Conservation (phyloP, 192 early-diverging fungal genomes). For the Gonapodya prolifera region DNA sequence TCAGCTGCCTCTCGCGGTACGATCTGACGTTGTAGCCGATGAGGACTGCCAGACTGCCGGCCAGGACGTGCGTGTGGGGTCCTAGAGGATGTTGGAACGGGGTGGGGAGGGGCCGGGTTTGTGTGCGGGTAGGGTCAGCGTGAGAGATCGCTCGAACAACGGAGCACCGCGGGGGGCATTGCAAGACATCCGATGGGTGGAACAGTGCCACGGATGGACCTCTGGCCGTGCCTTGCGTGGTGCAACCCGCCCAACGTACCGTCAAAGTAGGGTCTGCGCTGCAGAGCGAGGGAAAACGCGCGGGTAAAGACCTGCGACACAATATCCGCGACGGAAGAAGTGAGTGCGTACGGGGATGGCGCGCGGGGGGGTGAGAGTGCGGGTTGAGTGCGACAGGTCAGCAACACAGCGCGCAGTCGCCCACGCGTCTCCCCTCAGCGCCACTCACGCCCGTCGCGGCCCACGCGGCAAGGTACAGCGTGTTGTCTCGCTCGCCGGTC, state of each 20-base stretch:
- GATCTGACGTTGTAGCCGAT: neutral
- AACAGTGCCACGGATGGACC: neutral
- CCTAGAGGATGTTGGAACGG: slow-evolving; percentile 1
- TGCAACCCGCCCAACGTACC: neutral
- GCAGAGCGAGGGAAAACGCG: neutral
- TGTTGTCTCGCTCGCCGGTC: neutral
- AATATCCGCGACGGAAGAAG: neutral
- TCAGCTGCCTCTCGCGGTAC: slow-evolving; percentile 2
- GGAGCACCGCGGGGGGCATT: neutral
- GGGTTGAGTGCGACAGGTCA: neutral
- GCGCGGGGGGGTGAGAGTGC: neutral
- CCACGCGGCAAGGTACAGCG: slow-evolving; percentile 2
- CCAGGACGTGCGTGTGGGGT: neutral
- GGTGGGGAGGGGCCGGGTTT: no score
- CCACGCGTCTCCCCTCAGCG: no score
- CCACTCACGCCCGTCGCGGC: neutral
- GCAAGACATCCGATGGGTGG: neutral
- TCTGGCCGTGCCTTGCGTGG: neutral
- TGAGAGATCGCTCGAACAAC: no score
- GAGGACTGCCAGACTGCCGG: neutral
- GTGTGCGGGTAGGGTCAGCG: no score
- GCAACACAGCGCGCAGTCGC: no score
- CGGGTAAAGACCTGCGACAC: neutral
- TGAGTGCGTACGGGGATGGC: neutral
- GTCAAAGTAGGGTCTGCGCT: neutral